Conservation (phyloP, 2,329 filamentous ascomycete species). For the Bertia moriformis region DNA sequence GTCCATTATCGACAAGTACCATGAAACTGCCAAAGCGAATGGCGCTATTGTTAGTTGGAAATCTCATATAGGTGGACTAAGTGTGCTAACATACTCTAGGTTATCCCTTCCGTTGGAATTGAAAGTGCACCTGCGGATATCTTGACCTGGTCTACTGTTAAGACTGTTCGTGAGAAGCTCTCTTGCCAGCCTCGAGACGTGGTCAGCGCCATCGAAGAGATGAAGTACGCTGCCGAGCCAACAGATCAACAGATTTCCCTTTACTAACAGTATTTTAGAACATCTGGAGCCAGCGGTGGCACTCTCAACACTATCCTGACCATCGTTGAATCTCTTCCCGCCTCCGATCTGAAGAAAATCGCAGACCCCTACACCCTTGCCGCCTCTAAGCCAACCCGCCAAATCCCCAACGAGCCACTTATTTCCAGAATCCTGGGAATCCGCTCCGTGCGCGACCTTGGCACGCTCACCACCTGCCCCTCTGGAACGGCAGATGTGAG, state of each 20-base stretch:
- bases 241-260: too few relatives aligned
- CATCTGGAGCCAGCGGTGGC: not conserved
- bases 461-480: not conserved
- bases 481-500: not conserved
- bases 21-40: slow-evolving; percentile 40
- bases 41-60: slow-evolving; percentile 35
- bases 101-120: slow-evolving; percentile 44
- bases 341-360: not conserved
- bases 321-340: not conserved
- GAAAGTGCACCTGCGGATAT: slow-evolving; percentile 47
- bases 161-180: slow-evolving; percentile 33
- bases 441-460: not conserved
- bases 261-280: not conserved
- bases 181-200: slow-evolving; percentile 32
- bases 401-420: not conserved
- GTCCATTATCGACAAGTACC: slow-evolving; percentile 45
- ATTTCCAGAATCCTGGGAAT: not conserved
- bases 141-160: slow-evolving; percentile 32
- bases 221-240: slow-evolving; percentile 21
- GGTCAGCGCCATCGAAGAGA: slow-evolving; percentile 32
- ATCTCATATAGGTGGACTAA: not conserved
- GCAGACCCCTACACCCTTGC: not conserved
- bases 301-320: not conserved
- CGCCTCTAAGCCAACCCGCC: not conserved
- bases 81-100: slow-evolving; percentile 14